Conservation (phyloP, 1,284 basidiomycete species). For the Ganoderma resinaceum region DNA sequence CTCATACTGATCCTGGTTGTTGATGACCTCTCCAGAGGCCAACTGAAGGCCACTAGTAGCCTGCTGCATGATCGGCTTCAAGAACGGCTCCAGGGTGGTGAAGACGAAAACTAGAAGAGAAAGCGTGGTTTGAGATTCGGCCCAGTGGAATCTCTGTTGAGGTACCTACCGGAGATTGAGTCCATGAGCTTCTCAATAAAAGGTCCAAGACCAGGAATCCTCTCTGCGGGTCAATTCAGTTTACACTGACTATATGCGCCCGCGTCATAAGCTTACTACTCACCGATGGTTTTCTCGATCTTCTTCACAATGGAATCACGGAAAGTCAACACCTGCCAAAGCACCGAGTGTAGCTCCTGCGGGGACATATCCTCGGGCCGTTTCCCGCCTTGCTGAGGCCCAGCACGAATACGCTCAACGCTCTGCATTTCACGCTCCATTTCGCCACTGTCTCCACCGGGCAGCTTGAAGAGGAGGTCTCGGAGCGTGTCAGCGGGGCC, state of each 20-base stretch:
- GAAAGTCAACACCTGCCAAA: constrained; percentile 90
- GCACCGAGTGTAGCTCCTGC: constrained; percentile 82
- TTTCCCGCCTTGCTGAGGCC: constrained; percentile 58
- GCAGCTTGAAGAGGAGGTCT: constrained; percentile 63
- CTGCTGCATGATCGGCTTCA: constrained; percentile 74
- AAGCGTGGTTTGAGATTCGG: constrained; percentile 17
- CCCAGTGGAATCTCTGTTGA: background rate
- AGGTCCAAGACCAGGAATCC: constrained; percentile 71
- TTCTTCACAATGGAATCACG: constrained; percentile 85
- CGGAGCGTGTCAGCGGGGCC: constrained; percentile 55
- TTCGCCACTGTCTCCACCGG: constrained; percentile 63
- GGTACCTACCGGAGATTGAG: constrained; percentile 64
- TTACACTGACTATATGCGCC: background rate
- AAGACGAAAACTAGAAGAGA: constrained; percentile 72
- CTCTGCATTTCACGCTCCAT: constrained; percentile 80
- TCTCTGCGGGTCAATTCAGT: constrained; percentile 50
- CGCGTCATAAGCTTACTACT: constrained; percentile 35
- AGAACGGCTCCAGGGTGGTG: constrained; percentile 78
- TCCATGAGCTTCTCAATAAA: constrained; percentile 87
- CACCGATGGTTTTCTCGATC: constrained; percentile 86
- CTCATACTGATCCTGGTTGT: constrained; percentile 83
- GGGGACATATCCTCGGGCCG: constrained; percentile 85
- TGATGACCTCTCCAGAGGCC: constrained; percentile 80
- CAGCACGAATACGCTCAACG: constrained; percentile 75
- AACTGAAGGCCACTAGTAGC: constrained; percentile 67